Base-by-base conservation (phyloP, 305 asterid genomes). In the Solanum hybrid region DNA sequence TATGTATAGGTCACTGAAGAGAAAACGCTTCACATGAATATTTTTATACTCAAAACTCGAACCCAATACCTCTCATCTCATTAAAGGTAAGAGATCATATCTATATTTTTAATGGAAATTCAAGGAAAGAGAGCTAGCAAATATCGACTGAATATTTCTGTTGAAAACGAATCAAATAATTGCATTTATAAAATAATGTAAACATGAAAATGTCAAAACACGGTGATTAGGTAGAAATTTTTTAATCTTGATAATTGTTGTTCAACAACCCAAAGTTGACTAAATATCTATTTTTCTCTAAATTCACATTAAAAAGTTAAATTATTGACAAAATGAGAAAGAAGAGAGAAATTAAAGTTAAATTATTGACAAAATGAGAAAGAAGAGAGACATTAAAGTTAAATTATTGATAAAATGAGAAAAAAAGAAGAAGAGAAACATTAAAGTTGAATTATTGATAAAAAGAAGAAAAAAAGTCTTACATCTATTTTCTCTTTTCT, bases 181-280 rank as follows among this genome's bases (percentile, higher is more conserved):
- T 28, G 16, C 13, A 26, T 42, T 24, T 4, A 5, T 42, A 16
- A 42, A 42, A 28, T 8, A 3, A 6, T 8, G 5, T 20, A 26
- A 73, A 14, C 14, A 14, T 42, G 37, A 82, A 9, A 28, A 14
- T 82, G 18, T 82, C 18, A 82, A 40, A 42, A 16, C 14, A 8
- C 28, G 37, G 28, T 82, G 18, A 34, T 82, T 42, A 67, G 87
- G 5, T 26, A 6, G 12, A 37, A 12, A 11, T 33, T 4, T 4
- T 13, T 80, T 8, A 37, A 80, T 80, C 34, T n/a, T n/a, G 84
- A 10, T 6, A 26, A 26, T 10, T 8, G 12, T 12, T 40, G 87
- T 46, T 83, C 87, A 83, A 83, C 87, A 5, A 46, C 87, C 87
- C 74, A 8, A 83, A 42, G 71, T 83, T 83, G 87, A 83, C 87